A percentile compares a stretch with the other conserved stretches of the same genome.
Evolutionary conservation across 495 filamentous ascomycete genomes (phyloP).

Genomic region (Usnea hakonensis): DNA sequence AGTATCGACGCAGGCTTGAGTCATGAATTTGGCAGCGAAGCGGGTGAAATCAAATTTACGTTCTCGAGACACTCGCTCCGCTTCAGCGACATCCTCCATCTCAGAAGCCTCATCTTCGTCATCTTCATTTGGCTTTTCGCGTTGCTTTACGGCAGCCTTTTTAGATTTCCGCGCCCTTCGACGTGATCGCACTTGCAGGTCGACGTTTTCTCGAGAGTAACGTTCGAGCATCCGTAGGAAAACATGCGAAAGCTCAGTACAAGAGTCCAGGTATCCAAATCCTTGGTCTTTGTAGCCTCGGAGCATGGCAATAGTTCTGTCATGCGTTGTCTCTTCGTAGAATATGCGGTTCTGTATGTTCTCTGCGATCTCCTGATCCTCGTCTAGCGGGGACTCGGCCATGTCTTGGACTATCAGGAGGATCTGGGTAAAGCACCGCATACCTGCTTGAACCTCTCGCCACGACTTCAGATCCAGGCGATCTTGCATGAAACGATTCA

Average conservation of each 20-base stretch:
- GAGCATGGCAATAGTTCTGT: slow-evolving; percentile 69
- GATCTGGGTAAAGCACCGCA: slow-evolving; percentile 73
- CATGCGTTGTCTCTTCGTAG: slow-evolving; percentile 93
- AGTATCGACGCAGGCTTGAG: slow-evolving; percentile 79
- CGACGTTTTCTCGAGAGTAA: slow-evolving; percentile 89
- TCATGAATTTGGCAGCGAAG: slow-evolving; percentile 72
- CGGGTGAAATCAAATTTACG: slow-evolving; percentile 89
- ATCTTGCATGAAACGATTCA: slow-evolving; percentile 75
- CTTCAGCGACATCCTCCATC: slow-evolving; percentile 64
- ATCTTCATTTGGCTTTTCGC: slow-evolving; percentile 30
- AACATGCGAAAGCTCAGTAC: slow-evolving; percentile 83
- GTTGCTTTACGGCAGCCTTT: slow-evolving; percentile 43
- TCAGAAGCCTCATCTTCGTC: slow-evolving; percentile 53
- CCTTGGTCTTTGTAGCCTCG: slow-evolving; percentile 86
- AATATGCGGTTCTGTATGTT: slow-evolving; percentile 96
- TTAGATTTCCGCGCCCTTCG: slow-evolving; percentile 60
- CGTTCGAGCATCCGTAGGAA: slow-evolving; percentile 87
- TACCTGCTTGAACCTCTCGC: slow-evolving; percentile 76
- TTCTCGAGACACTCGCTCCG: slow-evolving; percentile 62
- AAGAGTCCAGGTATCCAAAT: slow-evolving; percentile 86
- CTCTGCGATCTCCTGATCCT: slow-evolving; percentile 96
- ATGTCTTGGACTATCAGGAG: slow-evolving; percentile 94
- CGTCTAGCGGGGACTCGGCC: slow-evolving; percentile 73
- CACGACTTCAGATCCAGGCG: slow-evolving; percentile 75
- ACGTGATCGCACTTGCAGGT: slow-evolving; percentile 82